Evolutionary conservation across 2,329 filamentous ascomycete genomes (phyloP).

Genomic region (Setomelanomma holmii): DNA sequence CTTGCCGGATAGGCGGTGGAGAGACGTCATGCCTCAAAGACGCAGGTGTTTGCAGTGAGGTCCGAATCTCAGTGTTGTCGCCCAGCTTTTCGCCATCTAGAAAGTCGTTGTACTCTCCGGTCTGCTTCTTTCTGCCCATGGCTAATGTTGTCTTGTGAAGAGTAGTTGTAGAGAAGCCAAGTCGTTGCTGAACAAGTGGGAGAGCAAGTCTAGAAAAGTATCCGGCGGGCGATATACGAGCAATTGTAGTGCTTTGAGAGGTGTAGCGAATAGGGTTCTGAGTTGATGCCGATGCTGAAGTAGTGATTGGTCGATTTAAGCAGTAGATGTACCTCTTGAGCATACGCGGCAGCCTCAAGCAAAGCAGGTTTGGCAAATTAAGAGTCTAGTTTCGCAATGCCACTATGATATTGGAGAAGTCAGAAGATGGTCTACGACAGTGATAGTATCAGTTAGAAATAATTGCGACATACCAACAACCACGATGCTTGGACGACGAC

Average conservation of each 20-base stretch:
- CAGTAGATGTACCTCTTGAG: not conserved
- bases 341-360: conserved; percentile 4
- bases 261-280: not conserved
- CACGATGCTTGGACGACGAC: not conserved
- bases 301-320: not conserved
- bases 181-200: not conserved
- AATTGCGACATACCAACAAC: not conserved
- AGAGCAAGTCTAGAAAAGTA: not conserved
- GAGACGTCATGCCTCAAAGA: conserved; percentile 16
- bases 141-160: not conserved
- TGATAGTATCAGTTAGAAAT: no score
- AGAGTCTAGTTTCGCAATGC: no score
- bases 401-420: no score
- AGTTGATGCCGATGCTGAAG: not conserved
- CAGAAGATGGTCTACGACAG: no score
- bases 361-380: not conserved
- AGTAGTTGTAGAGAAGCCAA: not conserved
- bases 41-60: conserved; percentile 26
- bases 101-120: conserved; percentile 43
- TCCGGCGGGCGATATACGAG: not conserved
- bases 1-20: conserved; percentile 13
- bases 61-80: conserved; percentile 34
- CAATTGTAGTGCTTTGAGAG: not conserved
- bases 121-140: conserved; percentile 42
- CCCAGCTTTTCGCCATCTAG: conserved; percentile 42